Base-by-base conservation (phyloP, 176 grass and related monocot species). In the Tillandsia fasciculata region DNA sequence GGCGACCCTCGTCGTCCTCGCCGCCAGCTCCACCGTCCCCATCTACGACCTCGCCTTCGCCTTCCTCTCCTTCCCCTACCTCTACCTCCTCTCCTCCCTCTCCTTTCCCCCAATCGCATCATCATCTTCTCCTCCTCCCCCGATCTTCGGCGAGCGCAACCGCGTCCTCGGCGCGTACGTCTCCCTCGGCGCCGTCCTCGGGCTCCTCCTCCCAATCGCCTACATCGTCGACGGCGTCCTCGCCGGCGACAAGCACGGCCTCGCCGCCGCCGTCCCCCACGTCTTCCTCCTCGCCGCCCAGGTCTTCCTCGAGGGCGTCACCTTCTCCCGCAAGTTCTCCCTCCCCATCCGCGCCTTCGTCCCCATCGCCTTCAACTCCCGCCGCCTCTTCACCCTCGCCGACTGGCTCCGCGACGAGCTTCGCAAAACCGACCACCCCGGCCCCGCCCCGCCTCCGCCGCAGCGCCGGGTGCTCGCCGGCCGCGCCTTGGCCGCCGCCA, bases 291-390 rank as follows among this genome's bases (percentile, higher is more conserved):
- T 96, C 56, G 47, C 80, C 50, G 70, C 83, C 47, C 92, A 96
- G 85, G 82, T 87, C 14, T 91, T 96, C 72, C 78, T 87, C 10
- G 88, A 96, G 88, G 85, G 88, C 64, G 3, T 96, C 51, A 82
- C 88, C 13, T 96, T 78, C 52, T 77, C 77, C 0, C 54, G 74
- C 11, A 48, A 68, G 29, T 96, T 96, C 81, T 91, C 92, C 27
- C 81, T 91, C 69, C 92, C 92, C 48, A 74, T 83, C 2, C 69
- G 83, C 77, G 88, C 78, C 64, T 81, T 86, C 13, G 85, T 89
- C 18, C 78, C 75, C 12, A 75, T 91, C 13, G 71, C 82, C 69
- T 96, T 87, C 88, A 81, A 87, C 85, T 76, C 73, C 6, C 82
- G 82, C 66, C 72, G 92, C 80, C 79, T 96, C 29, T 91, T 96